Evolutionary conservation across 2,329 filamentous ascomycete species (phyloP), one percentile per base, ranked within the genome.

Genomic region (Hysterium pulicare): DNA sequence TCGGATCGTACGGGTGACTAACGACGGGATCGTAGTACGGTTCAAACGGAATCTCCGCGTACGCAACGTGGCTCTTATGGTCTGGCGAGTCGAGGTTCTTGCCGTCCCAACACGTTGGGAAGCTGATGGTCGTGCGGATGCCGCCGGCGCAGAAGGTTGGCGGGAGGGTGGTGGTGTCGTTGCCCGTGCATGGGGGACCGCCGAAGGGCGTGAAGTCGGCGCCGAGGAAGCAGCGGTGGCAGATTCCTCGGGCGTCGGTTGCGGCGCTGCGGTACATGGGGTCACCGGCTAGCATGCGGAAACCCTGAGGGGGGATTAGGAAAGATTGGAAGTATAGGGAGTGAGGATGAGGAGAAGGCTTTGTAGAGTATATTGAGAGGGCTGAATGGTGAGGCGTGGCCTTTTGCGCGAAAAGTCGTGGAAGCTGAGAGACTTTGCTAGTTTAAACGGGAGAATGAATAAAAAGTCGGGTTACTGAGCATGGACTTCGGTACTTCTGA

Each of bases 21-120:
- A 52, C 42, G 0, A 50, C 28, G 2, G 57, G 56, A 3, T 51
- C 48, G 2, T 30, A 42, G 34, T 61, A 61, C 2, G 56, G 58
- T 40, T 61, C 56, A 35, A 54, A 60, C 35, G 61, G 48, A 45
- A 62, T 42, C 61, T 68, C 47, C 1, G 57, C 48, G 48, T 72
- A 73, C 7, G 68, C 59, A 4, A 72, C 68, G 52, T 73, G 81
- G 49, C 70, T 71, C 62, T 73, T 74, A 68, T 83, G 79, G 60
- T 83, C 73, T 0, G 58, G 44, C 7, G 74, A 75, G 52, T 79
- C 76, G 4, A 71, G 42, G 51, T 73, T 74, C 45, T 66, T 66
- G 42, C 73, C 72, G 46, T 75, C 72, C 72, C 73, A 75, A 63
- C 73, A 75, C 21, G 71, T 74, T 0, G 71, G 72, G 58, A 74